Conservation (phyloP, 2,329 filamentous ascomycete genomes). For the Fusarium pininemorale region DNA sequence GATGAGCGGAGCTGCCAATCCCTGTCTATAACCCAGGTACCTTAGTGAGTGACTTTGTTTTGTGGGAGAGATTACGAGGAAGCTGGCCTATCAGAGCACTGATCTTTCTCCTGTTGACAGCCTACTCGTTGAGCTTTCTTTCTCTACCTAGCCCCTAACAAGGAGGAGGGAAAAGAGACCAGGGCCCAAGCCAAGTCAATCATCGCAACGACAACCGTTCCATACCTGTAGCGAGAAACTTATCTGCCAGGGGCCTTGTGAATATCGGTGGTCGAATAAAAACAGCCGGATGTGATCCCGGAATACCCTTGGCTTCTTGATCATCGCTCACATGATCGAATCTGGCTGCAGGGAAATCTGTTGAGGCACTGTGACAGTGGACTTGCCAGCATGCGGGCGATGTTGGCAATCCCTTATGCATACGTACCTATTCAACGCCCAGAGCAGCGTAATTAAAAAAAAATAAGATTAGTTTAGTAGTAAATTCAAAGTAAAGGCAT, state of each 20-base stretch:
- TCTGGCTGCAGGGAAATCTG: constrained; percentile 33
- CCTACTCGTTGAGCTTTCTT: not conserved
- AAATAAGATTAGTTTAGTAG: not conserved
- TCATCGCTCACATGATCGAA: constrained; percentile 38
- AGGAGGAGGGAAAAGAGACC: not conserved
- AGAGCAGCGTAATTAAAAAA: not conserved
- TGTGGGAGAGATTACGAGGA: not conserved
- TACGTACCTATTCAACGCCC: not conserved
- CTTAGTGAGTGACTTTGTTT: not conserved
- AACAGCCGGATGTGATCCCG: not conserved
- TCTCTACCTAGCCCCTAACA: not conserved
- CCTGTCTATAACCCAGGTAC: not conserved
- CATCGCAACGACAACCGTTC: not conserved
- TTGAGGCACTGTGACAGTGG: not conserved
- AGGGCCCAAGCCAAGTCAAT: not conserved
- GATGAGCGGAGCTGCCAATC: not conserved
- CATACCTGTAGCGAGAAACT: not conserved
- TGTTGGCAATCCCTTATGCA: not conserved
- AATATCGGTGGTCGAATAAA: not conserved
- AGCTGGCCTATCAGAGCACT: constrained; percentile 10
- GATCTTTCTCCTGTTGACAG: not conserved
- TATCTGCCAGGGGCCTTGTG: not conserved
- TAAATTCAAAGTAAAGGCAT: not conserved
- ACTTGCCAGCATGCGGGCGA: not conserved
- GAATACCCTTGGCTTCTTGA: constrained; percentile 3